Conservation (phyloP, 805 yeast species). For the Zygoascus bituminiphila region DNA sequence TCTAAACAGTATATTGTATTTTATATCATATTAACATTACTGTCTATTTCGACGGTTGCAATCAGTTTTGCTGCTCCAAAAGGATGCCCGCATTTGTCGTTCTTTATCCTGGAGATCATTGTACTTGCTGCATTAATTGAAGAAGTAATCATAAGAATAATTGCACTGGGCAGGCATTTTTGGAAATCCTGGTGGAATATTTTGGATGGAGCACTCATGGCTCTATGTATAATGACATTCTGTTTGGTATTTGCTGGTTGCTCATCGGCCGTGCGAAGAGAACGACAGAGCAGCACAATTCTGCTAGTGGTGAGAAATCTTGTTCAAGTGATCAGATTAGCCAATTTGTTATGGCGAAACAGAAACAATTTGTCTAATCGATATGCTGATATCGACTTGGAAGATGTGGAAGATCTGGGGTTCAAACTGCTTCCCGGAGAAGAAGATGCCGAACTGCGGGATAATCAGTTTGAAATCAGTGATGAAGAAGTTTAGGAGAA, state of each 20-base stretch:
- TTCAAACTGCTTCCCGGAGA: conserved; percentile 11
- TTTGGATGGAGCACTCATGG: conserved; percentile 10
- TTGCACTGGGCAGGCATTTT: conserved; percentile 8
- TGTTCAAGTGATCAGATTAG: conserved; percentile 10
- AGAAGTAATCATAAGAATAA: conserved; percentile 10
- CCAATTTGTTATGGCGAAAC: conserved; percentile 12
- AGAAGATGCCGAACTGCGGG: conserved; percentile 5
- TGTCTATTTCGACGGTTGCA: conserved; percentile 10
- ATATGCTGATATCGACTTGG: conserved; percentile 11
- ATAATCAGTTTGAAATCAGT: neutral
- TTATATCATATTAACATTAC: conserved; percentile 7
- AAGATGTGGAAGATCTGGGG: conserved; percentile 10
- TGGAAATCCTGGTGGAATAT: conserved; percentile 15
- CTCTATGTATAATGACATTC: conserved; percentile 8
- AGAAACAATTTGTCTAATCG: conserved; percentile 6
- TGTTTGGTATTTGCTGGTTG: conserved; percentile 14
- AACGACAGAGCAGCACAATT: conserved; percentile 9
- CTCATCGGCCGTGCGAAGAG: conserved; percentile 9
- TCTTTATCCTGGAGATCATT: conserved; percentile 9
- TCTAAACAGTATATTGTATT: conserved; percentile 12
- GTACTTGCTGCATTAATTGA: conserved; percentile 9
- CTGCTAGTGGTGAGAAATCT: conserved; percentile 10
- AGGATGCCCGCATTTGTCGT: conserved; percentile 12
- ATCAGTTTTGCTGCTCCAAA: conserved; percentile 9
- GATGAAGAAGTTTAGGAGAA: conserved; percentile 1